Evolutionary conservation across 257 asterid species (phyloP), one percentile per base, ranked within the genome.

Genomic region (Agastache rugosa): DNA sequence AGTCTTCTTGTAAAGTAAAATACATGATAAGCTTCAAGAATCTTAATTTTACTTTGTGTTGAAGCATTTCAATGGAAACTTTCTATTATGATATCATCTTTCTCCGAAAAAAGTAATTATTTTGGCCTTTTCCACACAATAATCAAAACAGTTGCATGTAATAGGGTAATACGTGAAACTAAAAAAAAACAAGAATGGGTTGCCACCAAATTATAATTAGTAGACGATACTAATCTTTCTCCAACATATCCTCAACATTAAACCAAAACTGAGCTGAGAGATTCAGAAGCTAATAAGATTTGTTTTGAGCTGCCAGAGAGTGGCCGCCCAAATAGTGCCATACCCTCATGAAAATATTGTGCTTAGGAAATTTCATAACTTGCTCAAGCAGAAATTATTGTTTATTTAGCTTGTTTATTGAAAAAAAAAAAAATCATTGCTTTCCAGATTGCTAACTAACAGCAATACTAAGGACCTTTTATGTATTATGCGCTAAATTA

Each of bases 21-120:
- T 48, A 37, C 44, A 78, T 59, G 14, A 78, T 73, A 56, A 63
- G 58, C 66, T 23, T 29, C 37, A 72, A 39, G 72, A 45, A 55
- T 31, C 17, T 34, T 55, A 59, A 59, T 55, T 77, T 71, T 58
- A 58, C 78, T 78, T 59, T 47, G 82, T 5, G 45, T 25, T 54
- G 31, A 78, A 78, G 75, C 78, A 20, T 67, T 67, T 72, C 58
- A 73, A 15, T 42, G 16, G 34, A 54, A 71, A 55, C 2, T 50
- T 2, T 25, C 34, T 22, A 70, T 25, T 39, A 53, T 51, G 37
- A 56, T 39, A 39, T 11, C 1, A 14, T 15, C 23, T 67, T 31
- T 47, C 60, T 59, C 55, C 37, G 5, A 31, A 60, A 69, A 11
- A 34, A 77, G 37, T 23, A 22, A 48, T 19, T 19, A 42, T 17